Evolutionary conservation across 805 yeast species (phyloP).

Genomic region (Schwanniomyces sp.): DNA sequence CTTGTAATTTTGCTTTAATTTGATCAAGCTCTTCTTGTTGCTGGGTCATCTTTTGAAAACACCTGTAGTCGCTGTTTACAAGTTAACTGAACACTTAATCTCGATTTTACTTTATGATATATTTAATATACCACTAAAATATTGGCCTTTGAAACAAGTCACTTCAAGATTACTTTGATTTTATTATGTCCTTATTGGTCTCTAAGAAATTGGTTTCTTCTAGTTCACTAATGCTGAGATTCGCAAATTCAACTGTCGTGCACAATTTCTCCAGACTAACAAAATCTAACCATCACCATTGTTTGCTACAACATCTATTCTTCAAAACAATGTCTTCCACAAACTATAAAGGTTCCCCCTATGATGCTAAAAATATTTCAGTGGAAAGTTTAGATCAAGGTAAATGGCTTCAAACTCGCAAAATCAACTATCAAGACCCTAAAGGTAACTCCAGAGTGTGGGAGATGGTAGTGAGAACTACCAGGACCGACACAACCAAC

Average conservation of each 20-base stretch:
- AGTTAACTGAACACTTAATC: not conserved
- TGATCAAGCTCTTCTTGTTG: slow-evolving; percentile 38
- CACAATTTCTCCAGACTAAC: not conserved
- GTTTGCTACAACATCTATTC: not conserved
- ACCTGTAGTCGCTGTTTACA: not conserved
- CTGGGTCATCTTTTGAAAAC: slow-evolving; percentile 15
- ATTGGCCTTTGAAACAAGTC: too few relatives aligned
- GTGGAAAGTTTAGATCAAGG: slow-evolving; percentile 36
- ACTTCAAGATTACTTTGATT: too few relatives aligned
- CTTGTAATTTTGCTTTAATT: slow-evolving; percentile 64
- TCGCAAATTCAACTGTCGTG: slow-evolving; percentile 1
- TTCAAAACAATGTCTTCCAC: slow-evolving; percentile 7
- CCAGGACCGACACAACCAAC: slow-evolving; percentile 57
- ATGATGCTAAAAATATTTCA: slow-evolving; percentile 29
- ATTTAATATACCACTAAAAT: too few relatives aligned
- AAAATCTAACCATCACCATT: not conserved
- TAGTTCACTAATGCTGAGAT: not conserved
- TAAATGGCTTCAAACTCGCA: slow-evolving; percentile 55
- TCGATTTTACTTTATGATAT: not conserved
- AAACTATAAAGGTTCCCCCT: slow-evolving; percentile 30
- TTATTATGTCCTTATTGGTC: not conserved
- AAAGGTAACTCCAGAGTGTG: slow-evolving; percentile 68
- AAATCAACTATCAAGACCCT: slow-evolving; percentile 72
- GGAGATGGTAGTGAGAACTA: slow-evolving; percentile 87
- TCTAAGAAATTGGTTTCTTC: not conserved